Percentiles rank a stretch among this genome's conserved stretches.
phyloP scores from a whole-genome alignment of 2,329 filamentous ascomycete genomes.

The Oidium heveae region DNA sequence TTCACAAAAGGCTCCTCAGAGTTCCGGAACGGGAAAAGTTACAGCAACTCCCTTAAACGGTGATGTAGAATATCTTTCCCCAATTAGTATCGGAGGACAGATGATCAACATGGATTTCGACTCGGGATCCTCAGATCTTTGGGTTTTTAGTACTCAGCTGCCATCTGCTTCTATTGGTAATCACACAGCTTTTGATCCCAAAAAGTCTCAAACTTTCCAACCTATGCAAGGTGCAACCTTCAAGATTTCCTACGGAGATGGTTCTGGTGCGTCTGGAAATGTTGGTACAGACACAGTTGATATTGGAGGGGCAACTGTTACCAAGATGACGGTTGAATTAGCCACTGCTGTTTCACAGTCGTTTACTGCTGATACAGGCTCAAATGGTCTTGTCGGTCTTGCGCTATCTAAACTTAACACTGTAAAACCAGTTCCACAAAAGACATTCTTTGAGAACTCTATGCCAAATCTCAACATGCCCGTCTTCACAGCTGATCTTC shows the following conservation, averaged over 20 bases:
- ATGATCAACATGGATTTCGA: slow-evolving; percentile 14
- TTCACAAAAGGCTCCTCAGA: neutral
- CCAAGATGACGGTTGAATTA: slow-evolving; percentile 13
- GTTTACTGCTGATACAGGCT: slow-evolving; percentile 15
- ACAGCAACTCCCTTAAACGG: slow-evolving; percentile 32
- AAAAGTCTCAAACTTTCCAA: slow-evolving; percentile 11
- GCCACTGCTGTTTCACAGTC: slow-evolving; percentile 13
- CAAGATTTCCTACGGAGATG: slow-evolving; percentile 17
- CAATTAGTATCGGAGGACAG: slow-evolving; percentile 13
- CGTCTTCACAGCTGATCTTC: slow-evolving; percentile 30
- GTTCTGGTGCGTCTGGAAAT: slow-evolving; percentile 14
- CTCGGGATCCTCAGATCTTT: slow-evolving; percentile 15
- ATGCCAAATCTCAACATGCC: slow-evolving; percentile 20
- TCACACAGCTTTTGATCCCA: slow-evolving; percentile 12
- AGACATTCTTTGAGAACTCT: slow-evolving; percentile 16
- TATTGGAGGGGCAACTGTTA: slow-evolving; percentile 14
- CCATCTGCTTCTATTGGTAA: slow-evolving; percentile 10
- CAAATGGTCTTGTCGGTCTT: slow-evolving; percentile 38
- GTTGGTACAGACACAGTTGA: slow-evolving; percentile 15
- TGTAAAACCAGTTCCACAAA: slow-evolving; percentile 13
- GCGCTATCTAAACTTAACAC: slow-evolving; percentile 18
- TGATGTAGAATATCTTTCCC: slow-evolving; percentile 11
- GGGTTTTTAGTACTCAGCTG: slow-evolving; percentile 15
- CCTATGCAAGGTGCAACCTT: slow-evolving; percentile 12
- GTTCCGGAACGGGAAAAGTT: slow-evolving; percentile 26